phyloP scores from a whole-genome alignment of 225 moss, liverwort and hornwort species.

The Physcomitrellopsis africana region DNA sequence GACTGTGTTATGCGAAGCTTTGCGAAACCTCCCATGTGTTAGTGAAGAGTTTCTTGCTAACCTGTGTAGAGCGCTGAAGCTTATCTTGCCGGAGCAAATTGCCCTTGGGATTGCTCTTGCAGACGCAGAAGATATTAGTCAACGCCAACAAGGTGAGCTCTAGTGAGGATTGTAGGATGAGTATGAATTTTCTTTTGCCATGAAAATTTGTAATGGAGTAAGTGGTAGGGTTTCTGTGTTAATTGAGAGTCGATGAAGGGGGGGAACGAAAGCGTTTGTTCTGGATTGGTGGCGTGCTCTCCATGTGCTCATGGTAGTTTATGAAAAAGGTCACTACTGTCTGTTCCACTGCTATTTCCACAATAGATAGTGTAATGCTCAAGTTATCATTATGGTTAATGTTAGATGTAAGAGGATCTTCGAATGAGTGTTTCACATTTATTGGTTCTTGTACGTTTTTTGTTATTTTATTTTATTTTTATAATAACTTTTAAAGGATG shows the following conservation, averaged over 20 bases:
- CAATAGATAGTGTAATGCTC: not conserved
- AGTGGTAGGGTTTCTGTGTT: not conserved
- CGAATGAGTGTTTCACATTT: not conserved
- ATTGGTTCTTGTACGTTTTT: not conserved
- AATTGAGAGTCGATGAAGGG: constrained; percentile 6
- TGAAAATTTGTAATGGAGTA: not conserved
- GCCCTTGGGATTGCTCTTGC: constrained; percentile 83
- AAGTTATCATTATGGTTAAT: not conserved
- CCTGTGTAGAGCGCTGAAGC: constrained; percentile 72
- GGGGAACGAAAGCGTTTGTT: not conserved
- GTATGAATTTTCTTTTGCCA: constrained; percentile 4
- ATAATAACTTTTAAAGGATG: constrained; percentile 10
- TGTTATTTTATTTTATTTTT: not conserved
- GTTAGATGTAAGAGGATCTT: constrained; percentile 1
- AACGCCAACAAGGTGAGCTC: constrained; percentile 76
- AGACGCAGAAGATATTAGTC: constrained; percentile 80
- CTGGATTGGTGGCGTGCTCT: constrained; percentile 2
- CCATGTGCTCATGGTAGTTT: not conserved
- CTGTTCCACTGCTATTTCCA: not conserved
- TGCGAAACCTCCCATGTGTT: constrained; percentile 65
- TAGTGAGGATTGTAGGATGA: constrained; percentile 22
- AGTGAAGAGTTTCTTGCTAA: constrained; percentile 80
- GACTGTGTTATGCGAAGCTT: constrained; percentile 88
- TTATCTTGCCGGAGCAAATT: constrained; percentile 83
- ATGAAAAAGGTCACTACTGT: not conserved